These are phyloP conservation scores for Daldinia bambusicola DNA, from an alignment of 495 filamentous ascomycete genomes.

Conservation along the genomic window DNA sequence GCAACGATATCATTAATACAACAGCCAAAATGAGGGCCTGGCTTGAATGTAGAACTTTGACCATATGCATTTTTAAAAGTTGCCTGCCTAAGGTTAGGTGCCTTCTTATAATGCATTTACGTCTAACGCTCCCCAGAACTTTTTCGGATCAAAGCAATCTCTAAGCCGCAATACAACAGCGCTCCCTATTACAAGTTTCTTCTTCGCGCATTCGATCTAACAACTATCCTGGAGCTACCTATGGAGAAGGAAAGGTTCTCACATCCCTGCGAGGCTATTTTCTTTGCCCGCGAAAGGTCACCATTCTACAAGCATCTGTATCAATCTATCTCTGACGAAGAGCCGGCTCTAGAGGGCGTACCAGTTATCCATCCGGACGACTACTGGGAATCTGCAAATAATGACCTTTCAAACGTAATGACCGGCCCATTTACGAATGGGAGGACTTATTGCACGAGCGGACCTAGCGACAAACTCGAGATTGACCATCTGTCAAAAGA, in stretches of 20 bases:
- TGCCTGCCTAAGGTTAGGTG: not conserved
- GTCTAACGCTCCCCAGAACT: not conserved
- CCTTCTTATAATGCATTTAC: not conserved
- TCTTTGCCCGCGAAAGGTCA: constrained; percentile 15
- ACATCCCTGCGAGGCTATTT: not conserved
- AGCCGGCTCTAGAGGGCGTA: constrained; percentile 8
- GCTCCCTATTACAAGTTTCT: not conserved
- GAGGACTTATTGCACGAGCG: constrained; percentile 3
- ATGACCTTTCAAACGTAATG: constrained; percentile 2
- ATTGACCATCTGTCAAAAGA: not conserved
- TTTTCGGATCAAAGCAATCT: not conserved
- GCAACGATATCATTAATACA: no score
- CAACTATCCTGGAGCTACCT: not conserved
- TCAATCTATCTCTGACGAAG: not conserved
- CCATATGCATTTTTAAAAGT: not conserved
- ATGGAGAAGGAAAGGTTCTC: constrained; percentile 7
- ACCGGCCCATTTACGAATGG: constrained; percentile 12
- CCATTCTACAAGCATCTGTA: constrained; percentile 10
- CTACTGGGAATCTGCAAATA: constrained; percentile 16
- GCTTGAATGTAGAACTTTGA: not conserved
- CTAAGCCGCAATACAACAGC: not conserved
- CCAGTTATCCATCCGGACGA: not conserved
- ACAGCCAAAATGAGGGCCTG: not conserved
- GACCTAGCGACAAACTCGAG: not conserved
- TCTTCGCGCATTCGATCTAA: not conserved